Base-by-base conservation (phyloP, 345 rosid species). In the Luvunga scandens region DNA sequence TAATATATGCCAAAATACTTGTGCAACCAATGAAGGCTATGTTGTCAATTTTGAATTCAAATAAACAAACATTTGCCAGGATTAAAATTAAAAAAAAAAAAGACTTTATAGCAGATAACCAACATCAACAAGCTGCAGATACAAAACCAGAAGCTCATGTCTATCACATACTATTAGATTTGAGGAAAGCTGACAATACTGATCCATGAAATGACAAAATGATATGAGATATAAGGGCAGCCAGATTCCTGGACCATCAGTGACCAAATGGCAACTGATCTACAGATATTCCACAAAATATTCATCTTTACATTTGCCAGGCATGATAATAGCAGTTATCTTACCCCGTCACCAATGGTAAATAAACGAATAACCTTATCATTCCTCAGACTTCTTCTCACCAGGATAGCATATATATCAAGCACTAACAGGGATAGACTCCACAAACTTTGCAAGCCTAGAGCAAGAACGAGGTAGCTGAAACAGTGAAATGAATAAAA, bases 261-360 rank as follows among this genome's bases (percentile, higher is more conserved):
- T 33, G 27, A 28, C 48, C 19, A 56, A 10, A 72, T 21, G 38
- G 70, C 65, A 68, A 12, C n/a, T 57, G 34, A 45, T n/a, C 71
- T 42, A 69, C 56, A 77, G 30, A 42, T 67, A n/a, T 13, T 27
- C 25, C 27, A 34, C 34, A 13, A 53, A 18, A 27, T 12, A 50
- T 39, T 25, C 38, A 56, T 48, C 60, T 30, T 30, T 64, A 72
- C 30, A 67, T 72, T 71, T 56, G 18, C 48, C 60, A 59, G 25
- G 60, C 71, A 64, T 56, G 71, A 36, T 73, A 56, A 61, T 78
- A 68, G 39, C 48, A 55, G 24, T 30, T 69, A 57, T 1, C 90
- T 90, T 86, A 92, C 97, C 90, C 93, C 97, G 80, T 94, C 96
- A 57, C 98, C 96, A 45, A 88, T 80, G 3, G 97, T 81, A 72